Evolutionary conservation across 371 early-diverging fungal species (phyloP).

Genomic region (Apophysomyces variabilis): DNA sequence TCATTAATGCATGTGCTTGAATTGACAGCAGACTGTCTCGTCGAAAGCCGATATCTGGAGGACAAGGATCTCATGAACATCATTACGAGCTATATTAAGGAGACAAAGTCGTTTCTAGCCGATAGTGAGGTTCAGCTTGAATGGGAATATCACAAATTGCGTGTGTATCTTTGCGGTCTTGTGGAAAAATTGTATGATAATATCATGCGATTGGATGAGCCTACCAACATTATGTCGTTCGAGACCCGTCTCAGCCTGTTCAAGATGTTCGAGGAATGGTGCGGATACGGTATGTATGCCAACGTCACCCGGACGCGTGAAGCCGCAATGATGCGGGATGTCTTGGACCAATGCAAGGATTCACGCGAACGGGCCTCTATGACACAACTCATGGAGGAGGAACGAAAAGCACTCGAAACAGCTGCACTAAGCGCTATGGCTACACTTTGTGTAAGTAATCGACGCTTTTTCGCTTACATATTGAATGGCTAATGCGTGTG

Average conservation of each 20-base stretch:
- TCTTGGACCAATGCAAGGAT: constrained; percentile 80
- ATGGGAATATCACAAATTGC: constrained; percentile 87
- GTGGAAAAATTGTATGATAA: constrained; percentile 83
- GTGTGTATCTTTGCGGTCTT: constrained; percentile 86
- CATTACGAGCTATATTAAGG: constrained; percentile 75
- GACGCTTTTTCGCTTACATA: neutral
- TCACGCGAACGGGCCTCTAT: constrained; percentile 65
- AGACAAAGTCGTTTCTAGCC: constrained; percentile 70
- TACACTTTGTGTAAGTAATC: constrained; percentile 71
- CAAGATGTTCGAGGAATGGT: constrained; percentile 91
- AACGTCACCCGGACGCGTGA: constrained; percentile 71
- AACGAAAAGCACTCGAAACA: constrained; percentile 75
- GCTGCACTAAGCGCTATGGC: constrained; percentile 91
- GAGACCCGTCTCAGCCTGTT: constrained; percentile 80
- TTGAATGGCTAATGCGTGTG: neutral
- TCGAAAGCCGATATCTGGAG: constrained; percentile 52
- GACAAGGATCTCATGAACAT: constrained; percentile 68
- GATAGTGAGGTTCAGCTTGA: constrained; percentile 79
- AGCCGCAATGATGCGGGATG: constrained; percentile 72
- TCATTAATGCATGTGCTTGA: constrained; percentile 78
- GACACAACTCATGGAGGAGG: constrained; percentile 75
- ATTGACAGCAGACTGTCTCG: constrained; percentile 72
- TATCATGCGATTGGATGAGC: constrained; percentile 52
- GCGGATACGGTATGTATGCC: constrained; percentile 80
- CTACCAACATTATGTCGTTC: constrained; percentile 71